A percentile compares a stretch with the other conserved stretches of the same genome.
These are phyloP conservation scores for Apiosordaria backusii DNA, from an alignment of 495 filamentous ascomycete genomes.

Conservation along the genomic window DNA sequence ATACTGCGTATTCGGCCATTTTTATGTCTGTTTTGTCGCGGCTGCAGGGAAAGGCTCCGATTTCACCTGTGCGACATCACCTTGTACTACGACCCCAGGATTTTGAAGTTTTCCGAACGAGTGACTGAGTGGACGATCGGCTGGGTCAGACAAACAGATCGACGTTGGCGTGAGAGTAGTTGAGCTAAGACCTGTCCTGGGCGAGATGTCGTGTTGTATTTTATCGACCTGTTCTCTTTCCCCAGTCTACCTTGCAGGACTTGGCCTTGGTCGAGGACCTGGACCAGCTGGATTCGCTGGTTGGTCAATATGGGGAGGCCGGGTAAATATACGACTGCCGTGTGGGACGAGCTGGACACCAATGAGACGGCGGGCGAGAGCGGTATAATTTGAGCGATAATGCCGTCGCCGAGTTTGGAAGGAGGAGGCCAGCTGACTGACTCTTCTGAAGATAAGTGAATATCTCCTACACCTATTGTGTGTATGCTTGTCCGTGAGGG, in stretches of 20 bases:
- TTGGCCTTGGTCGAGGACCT: conserved; percentile 3
- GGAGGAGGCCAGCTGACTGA: conserved; percentile 7
- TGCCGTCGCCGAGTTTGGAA: conserved; percentile 27
- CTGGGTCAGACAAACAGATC: conserved; percentile 30
- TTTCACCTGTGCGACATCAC: conserved; percentile 28
- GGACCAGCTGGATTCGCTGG: conserved; percentile 6
- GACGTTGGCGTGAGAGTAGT: conserved; percentile 11
- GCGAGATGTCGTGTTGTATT: conserved; percentile 7
- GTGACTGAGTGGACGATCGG: conserved; percentile 25
- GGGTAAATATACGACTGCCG: conserved; percentile 36
- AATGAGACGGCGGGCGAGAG: conserved; percentile 26
- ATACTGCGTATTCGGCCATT: background rate
- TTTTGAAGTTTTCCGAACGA: conserved; percentile 20
- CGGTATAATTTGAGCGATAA: conserved; percentile 30
- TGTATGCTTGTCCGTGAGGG: background rate
- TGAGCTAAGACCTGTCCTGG: background rate
- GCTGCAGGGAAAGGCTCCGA: conserved; percentile 18
- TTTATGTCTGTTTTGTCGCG: conserved; percentile 19
- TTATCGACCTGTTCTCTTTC: conserved; percentile 1
- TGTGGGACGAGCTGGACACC: conserved; percentile 23
- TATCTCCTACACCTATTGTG: background rate
- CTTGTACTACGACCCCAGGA: conserved; percentile 19
- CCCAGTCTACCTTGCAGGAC: background rate
- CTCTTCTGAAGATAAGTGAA: background rate
- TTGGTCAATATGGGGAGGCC: conserved; percentile 33